Conservation (phyloP, 768 basidiomycete genomes). For the Macrolepiota fuliginosa region DNA sequence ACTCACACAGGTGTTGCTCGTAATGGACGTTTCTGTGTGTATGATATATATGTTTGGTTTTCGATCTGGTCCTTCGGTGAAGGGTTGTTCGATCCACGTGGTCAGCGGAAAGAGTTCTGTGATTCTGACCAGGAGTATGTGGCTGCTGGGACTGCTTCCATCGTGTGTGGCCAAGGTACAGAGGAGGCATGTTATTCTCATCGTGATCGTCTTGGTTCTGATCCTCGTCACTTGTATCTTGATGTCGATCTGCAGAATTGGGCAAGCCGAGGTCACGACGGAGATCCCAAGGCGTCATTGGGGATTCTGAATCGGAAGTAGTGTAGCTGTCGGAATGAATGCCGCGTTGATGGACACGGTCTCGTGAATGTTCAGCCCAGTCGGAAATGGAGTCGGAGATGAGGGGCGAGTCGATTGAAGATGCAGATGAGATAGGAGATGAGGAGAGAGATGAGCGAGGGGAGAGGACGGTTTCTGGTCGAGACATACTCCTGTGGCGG, state of each 20-base stretch:
- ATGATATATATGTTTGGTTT: not conserved
- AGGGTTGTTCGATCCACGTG: not conserved
- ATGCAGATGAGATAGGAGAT: conserved; percentile 1
- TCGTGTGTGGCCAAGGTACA: conserved; percentile 12
- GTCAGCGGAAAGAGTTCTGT: not conserved
- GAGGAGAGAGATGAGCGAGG: conserved; percentile 4
- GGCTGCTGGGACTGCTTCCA: conserved; percentile 9
- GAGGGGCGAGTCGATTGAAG: conserved; percentile 6
- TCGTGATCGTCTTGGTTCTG: not conserved
- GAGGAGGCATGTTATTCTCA: not conserved
- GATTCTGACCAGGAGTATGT: conserved; percentile 3
- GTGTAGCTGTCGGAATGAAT: not conserved
- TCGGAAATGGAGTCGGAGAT: conserved; percentile 5
- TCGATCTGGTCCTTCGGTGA: conserved; percentile 5
- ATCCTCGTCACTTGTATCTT: not conserved
- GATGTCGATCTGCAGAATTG: not conserved
- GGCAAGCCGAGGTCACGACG: not conserved
- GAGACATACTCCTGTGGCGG: not conserved
- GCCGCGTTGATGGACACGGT: not conserved
- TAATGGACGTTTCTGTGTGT: conserved; percentile 2
- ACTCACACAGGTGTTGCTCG: conserved; percentile 4
- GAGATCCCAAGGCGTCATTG: conserved; percentile 1
- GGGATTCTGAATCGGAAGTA: not conserved
- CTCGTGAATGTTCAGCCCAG: not conserved
- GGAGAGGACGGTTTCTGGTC: conserved; percentile 5